Percentiles rank a stretch among this genome's conserved stretches.
Evolutionary conservation across 495 filamentous ascomycete genomes (phyloP).

Genomic region (Recurvomyces mirabilis): DNA sequence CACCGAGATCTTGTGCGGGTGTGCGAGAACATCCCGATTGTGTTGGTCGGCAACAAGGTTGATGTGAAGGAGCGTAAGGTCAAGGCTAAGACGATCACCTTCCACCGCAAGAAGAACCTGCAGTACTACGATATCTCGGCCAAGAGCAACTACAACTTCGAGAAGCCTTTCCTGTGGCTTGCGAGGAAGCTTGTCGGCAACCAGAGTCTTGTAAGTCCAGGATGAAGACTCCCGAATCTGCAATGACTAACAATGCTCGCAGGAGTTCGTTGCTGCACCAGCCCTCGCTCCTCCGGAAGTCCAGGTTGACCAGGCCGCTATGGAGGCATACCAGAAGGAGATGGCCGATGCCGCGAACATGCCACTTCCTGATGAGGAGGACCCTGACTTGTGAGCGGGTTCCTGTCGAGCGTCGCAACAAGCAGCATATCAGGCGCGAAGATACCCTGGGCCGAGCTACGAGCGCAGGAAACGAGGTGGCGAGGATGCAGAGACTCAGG

Average conservation of each 20-base stretch:
- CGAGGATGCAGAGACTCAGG: too few species aligned
- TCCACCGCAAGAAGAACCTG: constrained; percentile 99
- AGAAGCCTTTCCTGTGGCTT: constrained; percentile 99
- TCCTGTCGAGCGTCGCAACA: background rate
- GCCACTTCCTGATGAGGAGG: constrained; percentile 94
- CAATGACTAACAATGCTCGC: constrained; percentile 7
- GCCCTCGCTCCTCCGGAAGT: constrained; percentile 91
- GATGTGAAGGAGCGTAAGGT: constrained; percentile 99
- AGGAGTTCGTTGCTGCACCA: constrained; percentile 96
- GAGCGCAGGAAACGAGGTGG: too few species aligned
- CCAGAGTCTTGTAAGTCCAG: constrained; percentile 61
- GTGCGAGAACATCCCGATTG: constrained; percentile 99
- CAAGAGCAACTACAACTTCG: constrained; percentile 99
- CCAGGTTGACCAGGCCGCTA: constrained; percentile 67
- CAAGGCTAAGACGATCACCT: constrained; percentile 99
- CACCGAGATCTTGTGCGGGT: constrained; percentile 99
- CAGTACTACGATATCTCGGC: constrained; percentile 99
- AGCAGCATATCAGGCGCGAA: constrained; percentile 1
- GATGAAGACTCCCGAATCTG: background rate
- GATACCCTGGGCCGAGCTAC: background rate
- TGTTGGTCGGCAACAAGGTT: constrained; percentile 98
- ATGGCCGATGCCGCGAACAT: constrained; percentile 69
- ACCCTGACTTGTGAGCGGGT: constrained; percentile 54
- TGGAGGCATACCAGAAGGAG: constrained; percentile 75
- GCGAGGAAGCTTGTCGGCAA: constrained; percentile 97